phyloP scores from a whole-genome alignment of 331 rosid species.

The Quercus phellos region DNA sequence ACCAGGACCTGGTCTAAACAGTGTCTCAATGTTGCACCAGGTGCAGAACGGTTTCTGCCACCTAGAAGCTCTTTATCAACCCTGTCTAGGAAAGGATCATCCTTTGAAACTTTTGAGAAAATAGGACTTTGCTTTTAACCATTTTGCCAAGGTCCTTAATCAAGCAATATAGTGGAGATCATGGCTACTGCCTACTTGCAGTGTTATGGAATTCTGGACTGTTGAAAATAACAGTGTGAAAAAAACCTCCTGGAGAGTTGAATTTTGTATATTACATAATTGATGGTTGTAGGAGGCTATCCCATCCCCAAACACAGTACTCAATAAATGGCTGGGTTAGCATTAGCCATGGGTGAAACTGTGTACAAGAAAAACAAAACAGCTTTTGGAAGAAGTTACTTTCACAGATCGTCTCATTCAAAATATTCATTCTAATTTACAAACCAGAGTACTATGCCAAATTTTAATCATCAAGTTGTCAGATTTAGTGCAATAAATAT shows the following conservation, averaged over 20 bases:
- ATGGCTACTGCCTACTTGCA: constrained; percentile 57
- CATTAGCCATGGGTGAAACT: constrained; percentile 59
- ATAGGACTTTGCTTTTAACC: constrained; percentile 83
- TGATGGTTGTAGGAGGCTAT: constrained; percentile 45
- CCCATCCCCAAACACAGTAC: constrained; percentile 65
- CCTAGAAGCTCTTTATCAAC: constrained; percentile 85
- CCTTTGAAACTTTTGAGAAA: constrained; percentile 78
- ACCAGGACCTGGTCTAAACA: no score
- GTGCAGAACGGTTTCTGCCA: constrained; percentile 28
- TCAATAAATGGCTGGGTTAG: constrained; percentile 42
- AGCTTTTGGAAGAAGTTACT: not conserved
- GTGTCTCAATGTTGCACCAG: no score
- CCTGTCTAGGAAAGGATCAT: constrained; percentile 74
- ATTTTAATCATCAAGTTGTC: not conserved
- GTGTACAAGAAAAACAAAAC: not conserved
- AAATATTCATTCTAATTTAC: not conserved
- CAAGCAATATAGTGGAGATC: constrained; percentile 96
- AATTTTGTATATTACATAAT: constrained; percentile 56
- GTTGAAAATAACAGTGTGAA: constrained; percentile 87
- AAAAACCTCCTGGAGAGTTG: constrained; percentile 64
- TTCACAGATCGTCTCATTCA: not conserved
- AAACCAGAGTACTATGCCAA: not conserved
- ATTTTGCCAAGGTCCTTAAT: constrained; percentile 68
- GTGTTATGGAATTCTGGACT: constrained; percentile 60
- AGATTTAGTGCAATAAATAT: not conserved